These are phyloP conservation scores for Cladosporium colombiae DNA, from an alignment of 2,329 filamentous ascomycete genomes.

Conservation along the genomic window DNA sequence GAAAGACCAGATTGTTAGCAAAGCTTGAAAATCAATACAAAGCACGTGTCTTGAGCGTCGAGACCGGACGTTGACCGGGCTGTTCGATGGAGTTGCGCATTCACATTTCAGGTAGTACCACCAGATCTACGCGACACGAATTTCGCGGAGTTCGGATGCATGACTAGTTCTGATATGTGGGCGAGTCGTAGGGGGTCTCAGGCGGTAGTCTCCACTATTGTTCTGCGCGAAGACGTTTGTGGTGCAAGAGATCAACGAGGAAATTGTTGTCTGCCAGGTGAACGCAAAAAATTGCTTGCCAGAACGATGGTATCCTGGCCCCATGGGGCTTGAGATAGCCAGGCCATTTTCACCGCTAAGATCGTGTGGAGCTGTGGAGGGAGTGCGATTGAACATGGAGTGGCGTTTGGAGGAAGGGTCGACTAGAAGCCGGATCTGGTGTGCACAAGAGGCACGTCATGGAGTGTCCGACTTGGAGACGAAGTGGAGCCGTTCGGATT, in stretches of 20 bases:
- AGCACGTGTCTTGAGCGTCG: not conserved
- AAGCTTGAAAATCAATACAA: not conserved
- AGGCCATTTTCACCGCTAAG: not conserved
- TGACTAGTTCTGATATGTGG: not conserved
- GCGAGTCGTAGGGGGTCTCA: conserved; percentile 9
- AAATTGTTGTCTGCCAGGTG: not conserved
- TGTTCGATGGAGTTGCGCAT: not conserved
- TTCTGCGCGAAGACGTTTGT: not conserved
- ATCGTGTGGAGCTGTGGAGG: conserved; percentile 13
- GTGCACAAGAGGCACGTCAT: conserved; percentile 2
- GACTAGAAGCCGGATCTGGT: not conserved
- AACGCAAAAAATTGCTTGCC: not conserved
- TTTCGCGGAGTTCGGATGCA: conserved; percentile 12
- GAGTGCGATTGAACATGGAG: not conserved
- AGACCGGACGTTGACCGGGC: not conserved
- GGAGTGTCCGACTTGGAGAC: not conserved
- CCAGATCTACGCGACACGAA: conserved; percentile 1
- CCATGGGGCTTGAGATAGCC: conserved; percentile 4
- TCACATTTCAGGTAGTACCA: not conserved
- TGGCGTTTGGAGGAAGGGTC: conserved; percentile 4
- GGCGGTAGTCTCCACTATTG: not conserved
- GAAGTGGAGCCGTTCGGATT: conserved; percentile 6
- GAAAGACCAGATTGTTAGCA: not conserved
- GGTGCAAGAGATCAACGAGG: not conserved
- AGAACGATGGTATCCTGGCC: not conserved